Base-by-base conservation (phyloP, 1,284 basidiomycete genomes). In the Peniophora sp. region DNA sequence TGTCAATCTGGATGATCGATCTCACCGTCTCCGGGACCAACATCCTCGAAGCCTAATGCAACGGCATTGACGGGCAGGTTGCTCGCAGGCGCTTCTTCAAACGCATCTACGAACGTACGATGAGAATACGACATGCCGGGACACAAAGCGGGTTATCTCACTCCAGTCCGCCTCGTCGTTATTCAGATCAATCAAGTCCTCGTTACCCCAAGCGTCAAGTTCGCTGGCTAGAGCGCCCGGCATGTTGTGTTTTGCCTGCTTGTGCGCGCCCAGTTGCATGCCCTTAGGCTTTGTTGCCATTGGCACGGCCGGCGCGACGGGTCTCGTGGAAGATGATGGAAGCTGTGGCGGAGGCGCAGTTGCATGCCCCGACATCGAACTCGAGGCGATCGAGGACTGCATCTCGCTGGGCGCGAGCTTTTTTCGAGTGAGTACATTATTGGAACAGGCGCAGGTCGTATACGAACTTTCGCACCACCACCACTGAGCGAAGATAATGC, bases 111-210 rank as follows among this genome's bases (percentile, higher is more conserved):
- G 41, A 45, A 43, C 37, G n/a, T 9, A 22, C 34, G 41, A 22
- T 53, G 35, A 58, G 46, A 44, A 37, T 22, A 48, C 9, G 42
- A 20, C 11, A 24, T 20, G 12, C 27, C 36, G 24, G 3, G 23
- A 43, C 14, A 44, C 35, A 50, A 48, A 24, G 17, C 45, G 22
- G 43, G 12, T 12, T 6, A 32, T 32, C 22, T 45, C 62, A 89
- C 91, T 88, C 94, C 94, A 97, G 64, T 97, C 94, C 61, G 86
- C 93, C 32, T 84, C 78, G 59, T 97, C 92, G 1, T 88, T 92
- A 62, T 93, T 85, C 9, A 97, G 83, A 59, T 97, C 92, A 65
- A 96, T 95, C 50, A 96, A 66, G 65, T 96, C 89, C 24, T 81
- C 82, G 47, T 66, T 74, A 3, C 82, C 85, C 84, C 87, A 92